Percentiles rank a stretch among this genome's conserved stretches.
These are phyloP conservation scores for Dactylis glomerata DNA, from an alignment of 176 grass and related monocot genomes.

Conservation along the genomic window DNA sequence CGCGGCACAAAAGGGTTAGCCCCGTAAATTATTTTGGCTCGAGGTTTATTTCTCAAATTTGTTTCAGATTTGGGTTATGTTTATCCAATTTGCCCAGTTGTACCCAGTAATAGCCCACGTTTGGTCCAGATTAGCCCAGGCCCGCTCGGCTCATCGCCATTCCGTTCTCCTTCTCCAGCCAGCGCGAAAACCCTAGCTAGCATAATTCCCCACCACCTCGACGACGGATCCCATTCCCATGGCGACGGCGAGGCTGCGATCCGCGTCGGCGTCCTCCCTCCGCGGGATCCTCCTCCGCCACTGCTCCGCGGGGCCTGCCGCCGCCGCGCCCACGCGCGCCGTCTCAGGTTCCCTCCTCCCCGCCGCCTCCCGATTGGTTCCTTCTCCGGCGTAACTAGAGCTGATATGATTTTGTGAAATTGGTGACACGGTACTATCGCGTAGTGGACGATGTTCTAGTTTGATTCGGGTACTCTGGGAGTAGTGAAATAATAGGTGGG, in stretches of 20 bases:
- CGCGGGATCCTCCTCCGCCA: conserved; percentile 27
- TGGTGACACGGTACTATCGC: neutral
- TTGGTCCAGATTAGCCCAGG: neutral
- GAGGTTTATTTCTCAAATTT: too few species aligned
- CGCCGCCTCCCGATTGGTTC: neutral
- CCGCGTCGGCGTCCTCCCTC: conserved; percentile 34
- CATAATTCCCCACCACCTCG: neutral
- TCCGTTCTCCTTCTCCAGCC: neutral
- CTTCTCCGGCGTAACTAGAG: neutral
- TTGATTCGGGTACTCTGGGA: neutral
- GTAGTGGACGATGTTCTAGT: neutral
- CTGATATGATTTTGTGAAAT: neutral
- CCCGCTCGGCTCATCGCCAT: neutral
- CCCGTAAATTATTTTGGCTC: too few species aligned
- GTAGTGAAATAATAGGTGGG: neutral
- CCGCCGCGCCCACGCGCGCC: neutral
- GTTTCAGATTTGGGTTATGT: too few species aligned
- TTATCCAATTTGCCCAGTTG: too few species aligned
- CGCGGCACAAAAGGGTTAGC: too few species aligned
- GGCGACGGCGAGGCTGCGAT: conserved; percentile 48
- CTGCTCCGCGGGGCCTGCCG: neutral
- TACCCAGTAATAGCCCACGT: neutral
- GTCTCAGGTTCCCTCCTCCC: conserved; percentile 24
- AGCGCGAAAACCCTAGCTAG: conserved; percentile 40
- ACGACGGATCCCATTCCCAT: conserved; percentile 25